phyloP scores from a whole-genome alignment of 2,329 filamentous ascomycete genomes.

The Penicillium fuscoglaucum region DNA sequence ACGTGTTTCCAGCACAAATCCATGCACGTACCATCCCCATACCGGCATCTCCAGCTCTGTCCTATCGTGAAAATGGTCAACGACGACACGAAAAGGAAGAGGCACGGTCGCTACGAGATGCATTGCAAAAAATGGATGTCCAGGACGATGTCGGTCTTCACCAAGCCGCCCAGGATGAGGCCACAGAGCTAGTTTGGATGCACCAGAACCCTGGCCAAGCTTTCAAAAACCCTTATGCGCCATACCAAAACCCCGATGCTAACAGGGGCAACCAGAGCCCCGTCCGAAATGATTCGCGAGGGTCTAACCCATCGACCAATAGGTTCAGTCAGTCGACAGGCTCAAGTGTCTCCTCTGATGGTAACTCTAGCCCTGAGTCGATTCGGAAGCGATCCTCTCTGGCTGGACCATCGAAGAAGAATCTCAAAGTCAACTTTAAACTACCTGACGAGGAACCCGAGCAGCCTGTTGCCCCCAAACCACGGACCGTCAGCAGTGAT shows the following conservation, averaged over 20 bases:
- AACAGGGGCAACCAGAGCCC: conserved; percentile 46
- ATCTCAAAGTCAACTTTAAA: conserved; percentile 44
- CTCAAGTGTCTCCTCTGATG: conserved; percentile 21
- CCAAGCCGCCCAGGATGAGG: conserved; percentile 61
- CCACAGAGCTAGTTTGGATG: conserved; percentile 64
- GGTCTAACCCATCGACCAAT: conserved; percentile 1
- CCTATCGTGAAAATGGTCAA: conserved; percentile 56
- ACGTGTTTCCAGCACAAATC: conserved; percentile 39
- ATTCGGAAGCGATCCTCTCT: conserved; percentile 22
- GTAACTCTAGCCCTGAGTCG: conserved; percentile 23
- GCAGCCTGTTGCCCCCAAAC: conserved; percentile 19
- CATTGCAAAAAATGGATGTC: conserved; percentile 60
- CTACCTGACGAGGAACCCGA: conserved; percentile 33
- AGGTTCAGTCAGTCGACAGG: conserved; percentile 20
- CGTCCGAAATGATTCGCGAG: conserved; percentile 12
- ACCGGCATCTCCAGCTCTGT: conserved; percentile 39
- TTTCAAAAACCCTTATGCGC: conserved; percentile 50
- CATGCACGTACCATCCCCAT: conserved; percentile 31
- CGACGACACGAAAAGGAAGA: conserved; percentile 61
- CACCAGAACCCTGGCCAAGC: conserved; percentile 57
- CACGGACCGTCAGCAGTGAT: conserved; percentile 39
- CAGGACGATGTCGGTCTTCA: conserved; percentile 57
- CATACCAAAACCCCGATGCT: conserved; percentile 48
- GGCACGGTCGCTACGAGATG: conserved; percentile 55
- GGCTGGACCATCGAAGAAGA: conserved; percentile 34